phyloP scores from a whole-genome alignment of 257 asterid genomes.

The Striga asiatica region DNA sequence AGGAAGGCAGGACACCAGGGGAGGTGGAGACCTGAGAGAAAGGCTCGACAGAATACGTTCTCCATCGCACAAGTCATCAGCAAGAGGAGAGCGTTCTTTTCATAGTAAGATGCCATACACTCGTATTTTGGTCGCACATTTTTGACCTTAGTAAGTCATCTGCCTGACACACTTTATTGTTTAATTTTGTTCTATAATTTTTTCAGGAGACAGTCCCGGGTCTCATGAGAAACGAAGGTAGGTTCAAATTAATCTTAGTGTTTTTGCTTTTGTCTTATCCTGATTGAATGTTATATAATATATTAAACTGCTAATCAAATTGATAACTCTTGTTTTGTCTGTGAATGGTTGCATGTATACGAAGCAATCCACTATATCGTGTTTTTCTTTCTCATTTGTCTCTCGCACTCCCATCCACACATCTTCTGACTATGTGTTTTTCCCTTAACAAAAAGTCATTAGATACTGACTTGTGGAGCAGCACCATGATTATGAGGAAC shows the following conservation, averaged over 20 bases:
- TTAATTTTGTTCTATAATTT: constrained; percentile 14
- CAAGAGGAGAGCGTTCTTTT: constrained; percentile 47
- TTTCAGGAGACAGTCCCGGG: constrained; percentile 56
- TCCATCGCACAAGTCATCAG: constrained; percentile 52
- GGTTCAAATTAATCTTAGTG: constrained; percentile 16
- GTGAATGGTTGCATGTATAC: constrained; percentile 1
- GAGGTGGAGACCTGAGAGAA: constrained; percentile 71
- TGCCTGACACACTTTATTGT: constrained; percentile 2
- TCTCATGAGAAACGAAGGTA: constrained; percentile 49
- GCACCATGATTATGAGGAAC: background rate
- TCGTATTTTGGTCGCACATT: background rate
- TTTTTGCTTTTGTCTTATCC: background rate
- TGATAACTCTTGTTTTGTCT: constrained; percentile 8
- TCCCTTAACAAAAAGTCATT: background rate
- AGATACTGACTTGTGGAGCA: constrained; percentile 1
- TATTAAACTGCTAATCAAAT: background rate
- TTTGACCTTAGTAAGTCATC: background rate
- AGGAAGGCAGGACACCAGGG: constrained; percentile 61
- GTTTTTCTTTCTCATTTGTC: background rate
- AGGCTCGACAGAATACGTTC: constrained; percentile 73
- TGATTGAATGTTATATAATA: background rate
- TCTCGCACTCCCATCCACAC: background rate
- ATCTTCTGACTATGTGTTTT: background rate
- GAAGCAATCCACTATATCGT: background rate
- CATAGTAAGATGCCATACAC: constrained; percentile 38